Base-by-base conservation (phyloP, 1,284 basidiomycete genomes). In the Trametes pubescens region DNA sequence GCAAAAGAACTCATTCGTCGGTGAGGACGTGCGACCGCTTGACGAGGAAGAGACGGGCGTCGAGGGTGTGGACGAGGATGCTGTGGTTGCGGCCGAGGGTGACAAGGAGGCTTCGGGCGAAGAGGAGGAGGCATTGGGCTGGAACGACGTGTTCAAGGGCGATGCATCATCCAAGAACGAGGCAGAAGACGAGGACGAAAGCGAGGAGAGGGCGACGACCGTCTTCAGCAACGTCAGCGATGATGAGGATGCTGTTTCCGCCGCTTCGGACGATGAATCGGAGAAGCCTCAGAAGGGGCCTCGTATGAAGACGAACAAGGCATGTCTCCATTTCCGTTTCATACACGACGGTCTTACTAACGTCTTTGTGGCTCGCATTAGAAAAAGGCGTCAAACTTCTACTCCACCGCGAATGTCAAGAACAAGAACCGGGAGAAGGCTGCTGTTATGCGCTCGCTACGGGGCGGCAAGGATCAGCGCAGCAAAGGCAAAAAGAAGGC, bases 361-460 rank as follows among this genome's bases (percentile, higher is more conserved):
- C 16, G 5, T 47, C 2, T 46, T 56, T 65, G 35, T 66, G 37
- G 10, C 35, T 8, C 7, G 1, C 0, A 47, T 29, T 72, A 93
- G 92, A 91, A 89, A 81, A 96, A 95, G 79, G 88, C 94, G 18
- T 85, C 86, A 64, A 99, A 99, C 81, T 99, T 96, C 83, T 98
- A 95, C 81, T 89, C 91, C 8, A 84, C 76, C 52, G 86, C 92
- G 2, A 96, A 96, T 72, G 94, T 96, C 73, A 96, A 96, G 82
- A 96, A 95, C 80, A 93, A 91, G 76, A 95, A 86, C 67, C 85
- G 91, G 43, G 77, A 79, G 55, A 90, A 89, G 71, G 82, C 85
- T 18, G 81, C 84, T 21, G 70, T 89, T 54, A 78, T 90, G 77
- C 86, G 72, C 67, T 69, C 73, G 49, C 59, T 76, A 34, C 73